These are phyloP conservation scores for Trichophyton benhamiae DNA, from an alignment of 2,329 filamentous ascomycete genomes.

Conservation along the genomic window DNA sequence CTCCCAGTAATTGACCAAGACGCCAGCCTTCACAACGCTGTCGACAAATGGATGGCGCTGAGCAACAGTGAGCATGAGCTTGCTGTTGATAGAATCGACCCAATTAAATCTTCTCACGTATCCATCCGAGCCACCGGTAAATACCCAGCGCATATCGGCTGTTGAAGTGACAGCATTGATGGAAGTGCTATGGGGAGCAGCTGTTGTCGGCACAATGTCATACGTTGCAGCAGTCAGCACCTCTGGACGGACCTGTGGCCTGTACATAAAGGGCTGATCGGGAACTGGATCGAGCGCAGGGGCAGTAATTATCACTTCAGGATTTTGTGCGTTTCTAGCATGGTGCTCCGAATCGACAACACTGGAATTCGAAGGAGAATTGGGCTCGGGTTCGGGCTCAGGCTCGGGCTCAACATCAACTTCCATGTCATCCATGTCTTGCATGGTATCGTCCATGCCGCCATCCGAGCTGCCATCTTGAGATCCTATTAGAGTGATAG, in stretches of 20 bases:
- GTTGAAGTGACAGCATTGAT: conserved; percentile 89
- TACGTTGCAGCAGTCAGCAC: conserved; percentile 70
- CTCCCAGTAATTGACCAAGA: conserved; percentile 95
- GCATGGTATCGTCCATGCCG: conserved; percentile 35
- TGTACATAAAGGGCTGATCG: conserved; percentile 26
- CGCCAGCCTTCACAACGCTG: conserved; percentile 87
- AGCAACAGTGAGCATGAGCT: conserved; percentile 82
- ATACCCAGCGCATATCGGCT: conserved; percentile 87
- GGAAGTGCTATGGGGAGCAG: conserved; percentile 86
- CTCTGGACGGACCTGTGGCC: conserved; percentile 59
- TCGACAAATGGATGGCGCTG: conserved; percentile 96
- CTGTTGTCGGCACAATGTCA: conserved; percentile 94
- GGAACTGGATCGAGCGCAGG: conserved; percentile 28
- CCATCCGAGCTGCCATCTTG: conserved; percentile 40
- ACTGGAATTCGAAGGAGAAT: conserved; percentile 30
- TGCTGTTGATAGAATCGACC: conserved; percentile 86
- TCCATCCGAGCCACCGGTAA: conserved; percentile 85
- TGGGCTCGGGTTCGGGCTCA: conserved; percentile 15
- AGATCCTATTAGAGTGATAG: conserved; percentile 25
- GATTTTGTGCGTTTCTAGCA: conserved; percentile 28
- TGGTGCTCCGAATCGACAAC: conserved; percentile 26
- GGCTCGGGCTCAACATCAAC: conserved; percentile 18
- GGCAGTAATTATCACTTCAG: conserved; percentile 37
- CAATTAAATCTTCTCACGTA: conserved; percentile 97
- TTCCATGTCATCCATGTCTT: conserved; percentile 30